These are phyloP conservation scores for Jackrogersella minutella DNA, from an alignment of 495 filamentous ascomycete species.

Conservation along the genomic window DNA sequence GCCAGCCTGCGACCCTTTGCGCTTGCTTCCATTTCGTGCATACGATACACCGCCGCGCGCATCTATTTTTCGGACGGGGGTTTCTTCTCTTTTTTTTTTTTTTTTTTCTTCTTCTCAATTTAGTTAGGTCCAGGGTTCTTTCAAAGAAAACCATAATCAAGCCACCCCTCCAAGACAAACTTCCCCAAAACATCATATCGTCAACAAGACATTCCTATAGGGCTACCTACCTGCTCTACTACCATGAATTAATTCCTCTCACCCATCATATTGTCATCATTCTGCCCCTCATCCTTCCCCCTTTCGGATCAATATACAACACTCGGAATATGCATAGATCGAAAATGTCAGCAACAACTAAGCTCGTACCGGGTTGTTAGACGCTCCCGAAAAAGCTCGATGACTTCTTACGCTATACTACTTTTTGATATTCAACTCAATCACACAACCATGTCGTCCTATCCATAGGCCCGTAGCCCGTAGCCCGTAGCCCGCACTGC, in stretches of 20 bases:
- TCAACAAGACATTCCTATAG: too few species aligned
- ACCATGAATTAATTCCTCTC: neutral
- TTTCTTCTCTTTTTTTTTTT: constrained; percentile 13
- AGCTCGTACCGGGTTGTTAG: constrained; percentile 8
- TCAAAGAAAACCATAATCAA: neutral
- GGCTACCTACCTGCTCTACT: too few species aligned
- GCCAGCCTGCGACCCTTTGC: neutral
- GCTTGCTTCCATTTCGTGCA: constrained; percentile 30
- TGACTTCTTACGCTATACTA: neutral
- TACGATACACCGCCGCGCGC: neutral
- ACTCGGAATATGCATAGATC: neutral
- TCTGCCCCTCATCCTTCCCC: too few species aligned
- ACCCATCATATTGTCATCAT: neutral
- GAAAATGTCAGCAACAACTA: constrained; percentile 8
- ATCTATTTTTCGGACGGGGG: constrained; percentile 22
- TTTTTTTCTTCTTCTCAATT: too few species aligned
- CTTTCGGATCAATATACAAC: constrained; percentile 3
- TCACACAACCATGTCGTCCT: constrained; percentile 20
- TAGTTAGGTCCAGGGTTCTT: too few species aligned
- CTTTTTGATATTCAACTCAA: constrained; percentile 1
- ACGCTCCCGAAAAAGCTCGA: neutral
- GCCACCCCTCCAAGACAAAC: too few species aligned
- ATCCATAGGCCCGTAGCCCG: neutral
- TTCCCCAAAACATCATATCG: too few species aligned
- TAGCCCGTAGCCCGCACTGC: neutral